Evolutionary conservation across 1,139 yeast species (phyloP).

Genomic region (Yamadazyma mexicana): DNA sequence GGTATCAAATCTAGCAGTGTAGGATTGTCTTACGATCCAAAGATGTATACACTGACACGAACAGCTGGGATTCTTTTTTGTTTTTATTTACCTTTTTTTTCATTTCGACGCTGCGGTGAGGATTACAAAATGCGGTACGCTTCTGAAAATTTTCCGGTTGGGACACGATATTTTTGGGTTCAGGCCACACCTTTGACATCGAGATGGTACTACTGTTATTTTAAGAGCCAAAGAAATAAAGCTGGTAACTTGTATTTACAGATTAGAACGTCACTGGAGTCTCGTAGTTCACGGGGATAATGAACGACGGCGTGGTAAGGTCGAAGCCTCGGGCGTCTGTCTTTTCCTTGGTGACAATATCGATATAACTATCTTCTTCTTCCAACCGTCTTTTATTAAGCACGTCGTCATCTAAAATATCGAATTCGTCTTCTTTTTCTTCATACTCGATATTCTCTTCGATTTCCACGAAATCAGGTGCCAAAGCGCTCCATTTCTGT

Average conservation of each 20-base stretch:
- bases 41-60: constrained; percentile 2
- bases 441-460: constrained; percentile 89
- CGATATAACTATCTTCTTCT: constrained; percentile 71
- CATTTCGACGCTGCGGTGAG: constrained; percentile 2
- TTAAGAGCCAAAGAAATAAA: neutral
- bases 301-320: constrained; percentile 37
- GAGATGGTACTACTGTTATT: neutral
- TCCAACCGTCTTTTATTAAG: constrained; percentile 59
- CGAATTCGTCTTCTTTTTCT: constrained; percentile 92
- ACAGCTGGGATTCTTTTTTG: neutral
- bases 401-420: constrained; percentile 67
- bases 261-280: neutral
- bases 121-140: neutral
- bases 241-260: too few species aligned
- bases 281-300: constrained; percentile 45
- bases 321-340: constrained; percentile 71
- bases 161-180: neutral
- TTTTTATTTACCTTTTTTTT: constrained; percentile 4
- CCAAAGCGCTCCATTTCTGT: constrained; percentile 95
- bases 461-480: constrained; percentile 94
- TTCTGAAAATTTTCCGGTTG: neutral
- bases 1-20: too few species aligned
- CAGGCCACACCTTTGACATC: too few species aligned
- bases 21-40: too few species aligned
- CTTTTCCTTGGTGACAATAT: constrained; percentile 61